phyloP scores from a whole-genome alignment of 2,329 filamentous ascomycete genomes.

The Fusarium sp. region DNA sequence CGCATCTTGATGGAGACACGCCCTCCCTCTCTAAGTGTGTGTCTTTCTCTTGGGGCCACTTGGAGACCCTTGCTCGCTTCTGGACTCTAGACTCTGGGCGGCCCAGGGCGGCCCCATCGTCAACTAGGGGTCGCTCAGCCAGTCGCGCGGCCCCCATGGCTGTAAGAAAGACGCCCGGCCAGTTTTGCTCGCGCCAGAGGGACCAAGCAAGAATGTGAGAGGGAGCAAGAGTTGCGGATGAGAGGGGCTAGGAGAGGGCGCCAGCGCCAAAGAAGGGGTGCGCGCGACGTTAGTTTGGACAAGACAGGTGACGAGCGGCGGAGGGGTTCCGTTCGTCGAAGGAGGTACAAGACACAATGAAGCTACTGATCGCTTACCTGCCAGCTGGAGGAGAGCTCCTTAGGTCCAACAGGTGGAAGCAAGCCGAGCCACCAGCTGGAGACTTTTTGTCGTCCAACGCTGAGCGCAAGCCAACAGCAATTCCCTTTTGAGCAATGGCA shows the following conservation, averaged over 20 bases:
- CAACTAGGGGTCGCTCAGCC: slow-evolving; percentile 26
- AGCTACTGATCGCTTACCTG: slow-evolving; percentile 14
- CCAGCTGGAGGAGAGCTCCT: neutral
- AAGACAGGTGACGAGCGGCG: slow-evolving; percentile 7
- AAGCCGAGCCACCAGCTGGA: slow-evolving; percentile 5
- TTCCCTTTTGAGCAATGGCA: slow-evolving; percentile 6
- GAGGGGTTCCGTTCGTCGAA: slow-evolving; percentile 26
- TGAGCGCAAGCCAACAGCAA: neutral
- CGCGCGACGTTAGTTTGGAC: slow-evolving; percentile 5
- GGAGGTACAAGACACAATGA: slow-evolving; percentile 9
- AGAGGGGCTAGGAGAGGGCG: slow-evolving; percentile 5
- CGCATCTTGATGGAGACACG: slow-evolving; percentile 22
- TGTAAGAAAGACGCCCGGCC: slow-evolving; percentile 29
- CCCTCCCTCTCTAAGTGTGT: slow-evolving; percentile 1
- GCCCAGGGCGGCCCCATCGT: slow-evolving; percentile 26
- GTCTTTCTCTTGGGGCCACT: slow-evolving; percentile 3
- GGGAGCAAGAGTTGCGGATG: slow-evolving; percentile 11
- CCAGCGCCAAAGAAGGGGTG: slow-evolving; percentile 21
- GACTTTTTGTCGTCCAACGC: slow-evolving; percentile 8
- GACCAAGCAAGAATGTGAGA: slow-evolving; percentile 27
- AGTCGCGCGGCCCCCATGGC: slow-evolving; percentile 29
- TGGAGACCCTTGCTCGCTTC: slow-evolving; percentile 21
- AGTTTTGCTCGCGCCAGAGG: slow-evolving; percentile 30
- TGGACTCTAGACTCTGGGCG: slow-evolving; percentile 32
- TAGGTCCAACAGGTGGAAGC: neutral